Evolutionary conservation across 2,329 filamentous ascomycete species (phyloP).

Genomic region (Colletotrichum musae): DNA sequence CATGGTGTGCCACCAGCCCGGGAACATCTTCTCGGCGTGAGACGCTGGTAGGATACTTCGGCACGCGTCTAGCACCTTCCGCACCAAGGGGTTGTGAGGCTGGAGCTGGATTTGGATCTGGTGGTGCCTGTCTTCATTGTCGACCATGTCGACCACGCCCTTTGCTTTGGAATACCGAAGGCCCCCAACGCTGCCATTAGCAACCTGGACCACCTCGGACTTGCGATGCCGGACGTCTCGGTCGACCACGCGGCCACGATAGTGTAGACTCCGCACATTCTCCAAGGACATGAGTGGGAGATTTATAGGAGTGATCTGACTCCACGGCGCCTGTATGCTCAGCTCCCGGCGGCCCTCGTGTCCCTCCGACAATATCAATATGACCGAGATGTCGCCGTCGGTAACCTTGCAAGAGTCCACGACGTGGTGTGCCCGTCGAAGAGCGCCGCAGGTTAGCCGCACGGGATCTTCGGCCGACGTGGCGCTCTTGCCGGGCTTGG

Average conservation of each 20-base stretch:
- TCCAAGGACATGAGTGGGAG: slow-evolving; percentile 73
- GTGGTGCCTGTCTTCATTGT: slow-evolving; percentile 73
- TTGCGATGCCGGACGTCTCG: slow-evolving; percentile 65
- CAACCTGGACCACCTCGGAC: slow-evolving; percentile 61
- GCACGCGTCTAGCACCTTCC: slow-evolving; percentile 72
- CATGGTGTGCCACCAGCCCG: slow-evolving; percentile 81
- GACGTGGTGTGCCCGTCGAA: slow-evolving; percentile 75
- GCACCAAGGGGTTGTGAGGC: slow-evolving; percentile 74
- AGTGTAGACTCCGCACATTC: slow-evolving; percentile 72
- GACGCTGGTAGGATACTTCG: slow-evolving; percentile 74
- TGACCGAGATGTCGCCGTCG: slow-evolving; percentile 77
- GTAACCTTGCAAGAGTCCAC: slow-evolving; percentile 80
- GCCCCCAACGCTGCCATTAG: slow-evolving; percentile 63
- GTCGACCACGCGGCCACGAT: slow-evolving; percentile 65
- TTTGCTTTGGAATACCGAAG: slow-evolving; percentile 71
- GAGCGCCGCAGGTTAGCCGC: slow-evolving; percentile 63
- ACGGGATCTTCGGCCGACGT: slow-evolving; percentile 51
- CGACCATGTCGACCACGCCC: slow-evolving; percentile 77
- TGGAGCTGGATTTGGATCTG: slow-evolving; percentile 78
- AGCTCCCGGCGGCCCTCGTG: slow-evolving; percentile 75
- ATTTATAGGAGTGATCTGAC: slow-evolving; percentile 75
- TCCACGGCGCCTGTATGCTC: slow-evolving; percentile 83
- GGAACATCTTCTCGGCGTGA: slow-evolving; percentile 72
- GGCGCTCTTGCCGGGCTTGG: slow-evolving; percentile 44
- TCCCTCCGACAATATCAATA: slow-evolving; percentile 78